phyloP scores from a whole-genome alignment of 176 grass and related monocot species.

The Ampelocalamus luodianensis region DNA sequence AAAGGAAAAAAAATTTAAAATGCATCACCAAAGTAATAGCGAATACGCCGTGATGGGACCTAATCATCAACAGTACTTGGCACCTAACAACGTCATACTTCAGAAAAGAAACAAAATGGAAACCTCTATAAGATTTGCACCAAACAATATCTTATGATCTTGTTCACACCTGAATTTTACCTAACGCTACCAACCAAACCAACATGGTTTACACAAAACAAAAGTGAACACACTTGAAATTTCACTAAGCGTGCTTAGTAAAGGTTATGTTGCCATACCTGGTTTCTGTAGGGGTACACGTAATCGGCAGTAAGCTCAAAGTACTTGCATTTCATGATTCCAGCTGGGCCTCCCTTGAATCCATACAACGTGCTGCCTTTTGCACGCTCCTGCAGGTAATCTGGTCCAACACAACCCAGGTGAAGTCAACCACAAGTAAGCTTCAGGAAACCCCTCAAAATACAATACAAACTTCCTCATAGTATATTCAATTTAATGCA shows the following conservation, averaged over 20 bases:
- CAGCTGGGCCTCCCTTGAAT: constrained; percentile 94
- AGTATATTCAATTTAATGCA: background rate
- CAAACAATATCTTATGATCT: background rate
- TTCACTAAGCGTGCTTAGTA: background rate
- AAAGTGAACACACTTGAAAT: background rate
- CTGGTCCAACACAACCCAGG: constrained; percentile 40
- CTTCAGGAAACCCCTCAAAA: background rate
- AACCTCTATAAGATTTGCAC: background rate
- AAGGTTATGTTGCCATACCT: constrained; percentile 52
- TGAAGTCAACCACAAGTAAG: constrained; percentile 17
- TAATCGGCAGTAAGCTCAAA: constrained; percentile 76
- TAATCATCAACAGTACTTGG: background rate
- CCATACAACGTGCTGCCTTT: constrained; percentile 82
- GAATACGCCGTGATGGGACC: background rate
- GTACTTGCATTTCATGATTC: constrained; percentile 96
- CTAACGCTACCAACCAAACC: background rate
- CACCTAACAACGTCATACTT: background rate
- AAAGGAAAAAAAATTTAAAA: constrained; percentile 11
- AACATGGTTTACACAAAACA: constrained; percentile 2
- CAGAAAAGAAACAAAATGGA: background rate
- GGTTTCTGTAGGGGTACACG: constrained; percentile 97
- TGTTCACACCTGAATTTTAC: background rate
- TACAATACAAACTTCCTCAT: background rate
- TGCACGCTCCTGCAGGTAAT: constrained; percentile 77
- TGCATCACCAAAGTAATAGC: background rate